Percentiles rank a stretch among this genome's conserved stretches.
phyloP scores from a whole-genome alignment of 176 grass and related monocot species.

The Phoenix dactylifera region DNA sequence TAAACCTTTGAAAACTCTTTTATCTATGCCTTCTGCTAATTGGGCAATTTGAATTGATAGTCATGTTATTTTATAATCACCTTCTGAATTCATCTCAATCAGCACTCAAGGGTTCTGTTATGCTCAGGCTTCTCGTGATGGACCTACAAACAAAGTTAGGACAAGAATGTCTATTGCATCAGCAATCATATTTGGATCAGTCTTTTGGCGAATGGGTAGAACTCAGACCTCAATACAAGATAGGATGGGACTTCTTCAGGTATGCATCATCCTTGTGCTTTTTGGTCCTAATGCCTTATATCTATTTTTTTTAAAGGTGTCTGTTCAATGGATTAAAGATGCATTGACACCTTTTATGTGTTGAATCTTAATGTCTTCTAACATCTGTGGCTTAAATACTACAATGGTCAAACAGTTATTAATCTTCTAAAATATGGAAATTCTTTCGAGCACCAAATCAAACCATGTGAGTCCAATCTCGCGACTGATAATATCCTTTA shows the following conservation, averaged over 20 bases:
- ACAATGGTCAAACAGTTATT: too few species aligned
- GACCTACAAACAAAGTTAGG: constrained; percentile 97
- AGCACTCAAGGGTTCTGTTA: constrained; percentile 6
- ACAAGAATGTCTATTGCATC: constrained; percentile 91
- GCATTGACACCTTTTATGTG: too few species aligned
- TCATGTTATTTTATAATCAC: constrained; percentile 1
- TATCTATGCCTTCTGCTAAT: too few species aligned
- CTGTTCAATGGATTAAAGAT: too few species aligned
- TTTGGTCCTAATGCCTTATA: constrained; percentile 13
- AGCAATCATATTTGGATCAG: constrained; percentile 94
- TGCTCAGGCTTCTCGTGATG: constrained; percentile 86
- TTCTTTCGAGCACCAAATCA: too few species aligned
- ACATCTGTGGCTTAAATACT: too few species aligned
- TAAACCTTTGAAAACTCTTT: too few species aligned
- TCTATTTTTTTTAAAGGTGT: too few species aligned
- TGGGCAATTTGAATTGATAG: background rate
- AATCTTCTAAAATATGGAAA: too few species aligned
- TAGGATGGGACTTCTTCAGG: constrained; percentile 94
- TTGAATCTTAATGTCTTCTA: too few species aligned
- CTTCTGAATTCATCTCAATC: constrained; percentile 7
- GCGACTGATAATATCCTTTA: too few species aligned
- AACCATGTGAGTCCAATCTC: too few species aligned
- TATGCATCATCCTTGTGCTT: constrained; percentile 18
- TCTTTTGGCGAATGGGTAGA: constrained; percentile 92
- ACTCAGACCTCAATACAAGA: constrained; percentile 93